Percentiles rank a stretch among this genome's conserved stretches.
These are phyloP conservation scores for Phytopythium sindhum DNA, from an alignment of 352 stramenopile genomes.

Conservation along the genomic window DNA sequence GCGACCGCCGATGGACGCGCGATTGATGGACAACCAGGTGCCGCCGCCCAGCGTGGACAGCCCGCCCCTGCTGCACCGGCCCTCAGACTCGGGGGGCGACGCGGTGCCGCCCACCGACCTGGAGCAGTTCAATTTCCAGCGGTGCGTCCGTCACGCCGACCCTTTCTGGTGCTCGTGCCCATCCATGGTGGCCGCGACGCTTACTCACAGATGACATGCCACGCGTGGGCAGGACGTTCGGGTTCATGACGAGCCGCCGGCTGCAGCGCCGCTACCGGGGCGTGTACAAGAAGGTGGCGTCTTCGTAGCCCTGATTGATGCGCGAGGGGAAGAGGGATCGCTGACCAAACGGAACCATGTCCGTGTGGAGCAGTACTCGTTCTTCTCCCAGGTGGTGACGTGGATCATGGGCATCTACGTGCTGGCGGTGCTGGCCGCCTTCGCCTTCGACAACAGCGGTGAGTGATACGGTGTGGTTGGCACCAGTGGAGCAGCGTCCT, in stretches of 20 bases:
- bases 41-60: neutral
- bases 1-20: slow-evolving; percentile 21
- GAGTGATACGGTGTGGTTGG: no score
- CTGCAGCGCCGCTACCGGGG: slow-evolving; percentile 51
- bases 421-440: slow-evolving; percentile 35
- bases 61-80: neutral
- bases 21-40: slow-evolving; percentile 31
- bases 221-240: slow-evolving; percentile 31
- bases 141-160: slow-evolving; percentile 17
- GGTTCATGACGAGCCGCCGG: slow-evolving; percentile 50
- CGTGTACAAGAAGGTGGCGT: slow-evolving; percentile 45
- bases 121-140: slow-evolving; percentile 40
- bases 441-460: slow-evolving; percentile 30
- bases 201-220: neutral
- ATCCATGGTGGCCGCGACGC: slow-evolving; percentile 2
- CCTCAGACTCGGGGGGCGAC: slow-evolving; percentile 7
- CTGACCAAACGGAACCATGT: neutral
- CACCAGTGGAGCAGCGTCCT: neutral
- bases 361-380: slow-evolving; percentile 32
- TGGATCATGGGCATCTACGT: slow-evolving; percentile 57
- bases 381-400: slow-evolving; percentile 43
- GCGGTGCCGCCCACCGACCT: slow-evolving; percentile 7
- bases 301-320: neutral
- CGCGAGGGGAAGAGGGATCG: neutral
- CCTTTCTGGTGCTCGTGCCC: neutral